Evolutionary conservation across 1,139 yeast species (phyloP).

Genomic region (Yarrowia galli): DNA sequence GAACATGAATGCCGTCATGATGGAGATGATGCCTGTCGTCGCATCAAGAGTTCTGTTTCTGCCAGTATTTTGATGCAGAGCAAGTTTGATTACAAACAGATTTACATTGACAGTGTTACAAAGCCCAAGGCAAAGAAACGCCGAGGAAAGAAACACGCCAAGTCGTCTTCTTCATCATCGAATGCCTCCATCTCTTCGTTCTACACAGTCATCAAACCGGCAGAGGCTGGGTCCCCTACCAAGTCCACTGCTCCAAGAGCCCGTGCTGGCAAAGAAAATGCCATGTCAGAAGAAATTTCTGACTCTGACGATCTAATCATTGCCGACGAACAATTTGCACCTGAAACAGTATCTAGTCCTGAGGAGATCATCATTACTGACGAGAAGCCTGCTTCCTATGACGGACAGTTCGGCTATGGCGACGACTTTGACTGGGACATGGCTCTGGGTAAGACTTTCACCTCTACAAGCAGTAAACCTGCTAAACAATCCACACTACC

Average conservation of each 20-base stretch:
- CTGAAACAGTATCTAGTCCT: background rate
- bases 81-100: background rate
- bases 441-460: background rate
- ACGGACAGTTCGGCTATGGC: constrained; percentile 21
- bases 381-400: constrained; percentile 11
- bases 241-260: background rate
- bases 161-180: background rate
- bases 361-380: constrained; percentile 15
- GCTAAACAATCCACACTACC: background rate
- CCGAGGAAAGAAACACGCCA: background rate
- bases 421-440: constrained; percentile 24
- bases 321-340: background rate
- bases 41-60: background rate
- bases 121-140: background rate
- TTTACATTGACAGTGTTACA: background rate
- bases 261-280: no score
- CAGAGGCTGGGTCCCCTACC: background rate
- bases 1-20: background rate
- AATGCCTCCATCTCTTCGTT: background rate
- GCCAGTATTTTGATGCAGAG: constrained; percentile 27
- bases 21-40: constrained; percentile 15
- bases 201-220: background rate
- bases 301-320: background rate
- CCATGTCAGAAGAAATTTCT: background rate
- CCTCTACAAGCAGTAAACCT: background rate